phyloP scores from a whole-genome alignment of 2,329 filamentous ascomycete genomes.

The Colletotrichum cereale region DNA sequence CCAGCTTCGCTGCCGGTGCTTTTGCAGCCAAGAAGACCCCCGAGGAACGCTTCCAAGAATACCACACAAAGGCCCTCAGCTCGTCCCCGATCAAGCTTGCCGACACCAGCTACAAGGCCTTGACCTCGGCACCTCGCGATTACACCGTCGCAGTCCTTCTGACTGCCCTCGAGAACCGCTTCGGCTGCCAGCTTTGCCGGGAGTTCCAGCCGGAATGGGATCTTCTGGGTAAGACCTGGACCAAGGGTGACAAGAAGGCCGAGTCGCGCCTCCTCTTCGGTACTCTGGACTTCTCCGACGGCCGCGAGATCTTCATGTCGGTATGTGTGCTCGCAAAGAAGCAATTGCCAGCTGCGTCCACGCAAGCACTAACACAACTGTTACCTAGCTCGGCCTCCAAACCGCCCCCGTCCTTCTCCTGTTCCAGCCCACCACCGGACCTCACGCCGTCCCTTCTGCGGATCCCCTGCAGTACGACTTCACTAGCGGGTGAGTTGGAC shows the following conservation, averaged over 20 bases:
- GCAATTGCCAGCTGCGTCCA: not conserved
- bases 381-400: conserved; percentile 83
- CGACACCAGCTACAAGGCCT: conserved; percentile 79
- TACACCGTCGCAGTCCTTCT: conserved; percentile 86
- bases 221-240: conserved; percentile 86
- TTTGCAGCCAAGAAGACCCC: conserved; percentile 74
- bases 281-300: conserved; percentile 89
- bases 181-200: conserved; percentile 86
- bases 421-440: conserved; percentile 87
- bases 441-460: conserved; percentile 77
- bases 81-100: conserved; percentile 81
- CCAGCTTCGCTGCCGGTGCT: conserved; percentile 71
- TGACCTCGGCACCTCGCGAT: conserved; percentile 84
- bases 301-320: conserved; percentile 86
- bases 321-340: conserved; percentile 63
- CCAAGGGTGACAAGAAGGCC: conserved; percentile 81
- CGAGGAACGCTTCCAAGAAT: conserved; percentile 77
- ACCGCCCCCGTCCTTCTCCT: conserved; percentile 91
- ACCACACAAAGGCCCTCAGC: conserved; percentile 75
- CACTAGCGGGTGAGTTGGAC: conserved; percentile 73
- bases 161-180: conserved; percentile 86
- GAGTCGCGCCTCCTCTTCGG: conserved; percentile 82
- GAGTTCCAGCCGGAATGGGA: conserved; percentile 98
- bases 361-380: conserved; percentile 23
- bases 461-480: conserved; percentile 89